A percentile compares a stretch with the other conserved stretches of the same genome.
These are phyloP conservation scores for Asparagopsis taxiformis DNA, from an alignment of 31 red algal species.

Conservation along the genomic window DNA sequence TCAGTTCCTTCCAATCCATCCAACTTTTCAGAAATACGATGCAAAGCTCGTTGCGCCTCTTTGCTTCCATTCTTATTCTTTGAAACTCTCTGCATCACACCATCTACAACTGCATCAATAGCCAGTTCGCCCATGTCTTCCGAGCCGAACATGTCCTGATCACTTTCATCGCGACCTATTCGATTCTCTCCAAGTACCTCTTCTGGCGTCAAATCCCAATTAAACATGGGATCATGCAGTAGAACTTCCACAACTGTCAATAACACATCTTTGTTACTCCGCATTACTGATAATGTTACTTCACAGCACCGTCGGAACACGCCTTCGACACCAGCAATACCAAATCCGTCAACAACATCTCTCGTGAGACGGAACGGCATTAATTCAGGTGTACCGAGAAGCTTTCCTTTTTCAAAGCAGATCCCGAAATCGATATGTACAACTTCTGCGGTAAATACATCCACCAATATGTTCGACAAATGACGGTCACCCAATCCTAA, in stretches of 20 bases:
- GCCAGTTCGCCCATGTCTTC: background rate
- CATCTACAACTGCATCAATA: conserved; percentile 23
- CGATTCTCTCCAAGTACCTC: conserved; percentile 68
- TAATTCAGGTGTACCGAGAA: conserved; percentile 80
- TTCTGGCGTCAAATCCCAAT: conserved; percentile 85
- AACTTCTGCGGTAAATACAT: conserved; percentile 72
- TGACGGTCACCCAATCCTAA: conserved; percentile 93
- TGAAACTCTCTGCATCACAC: conserved; percentile 28
- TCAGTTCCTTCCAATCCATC: conserved; percentile 85
- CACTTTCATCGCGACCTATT: conserved; percentile 4
- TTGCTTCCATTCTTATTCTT: conserved; percentile 45
- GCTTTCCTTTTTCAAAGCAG: conserved; percentile 92
- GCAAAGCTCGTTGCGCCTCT: conserved; percentile 72
- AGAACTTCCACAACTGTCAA: conserved; percentile 89
- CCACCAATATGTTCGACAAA: conserved; percentile 85
- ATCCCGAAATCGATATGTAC: conserved; percentile 98
- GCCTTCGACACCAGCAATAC: conserved; percentile 87
- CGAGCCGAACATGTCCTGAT: conserved; percentile 11
- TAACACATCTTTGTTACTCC: conserved; percentile 73
- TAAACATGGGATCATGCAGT: conserved; percentile 95
- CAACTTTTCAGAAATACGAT: conserved; percentile 80
- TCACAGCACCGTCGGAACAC: conserved; percentile 83
- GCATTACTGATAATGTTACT: conserved; percentile 76
- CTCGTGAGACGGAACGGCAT: conserved; percentile 95
- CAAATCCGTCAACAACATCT: conserved; percentile 93